Percentiles rank a stretch among this genome's conserved stretches.
phyloP scores from a whole-genome alignment of 768 basidiomycete genomes.

The Lactarius quietus region DNA sequence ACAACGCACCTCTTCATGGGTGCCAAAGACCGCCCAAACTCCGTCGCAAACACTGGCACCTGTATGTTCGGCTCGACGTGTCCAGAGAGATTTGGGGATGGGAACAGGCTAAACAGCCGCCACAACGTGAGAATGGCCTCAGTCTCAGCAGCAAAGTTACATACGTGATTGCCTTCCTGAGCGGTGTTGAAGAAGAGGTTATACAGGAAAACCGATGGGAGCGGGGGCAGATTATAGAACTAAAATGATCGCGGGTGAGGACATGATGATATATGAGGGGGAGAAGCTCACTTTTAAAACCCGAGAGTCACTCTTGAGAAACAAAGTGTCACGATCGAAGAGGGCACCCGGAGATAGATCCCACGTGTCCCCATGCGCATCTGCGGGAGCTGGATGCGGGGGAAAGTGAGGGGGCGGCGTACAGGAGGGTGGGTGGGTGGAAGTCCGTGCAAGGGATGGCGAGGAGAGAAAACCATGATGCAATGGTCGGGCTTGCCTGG shows the following conservation, averaged over 20 bases:
- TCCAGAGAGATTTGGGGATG: constrained; percentile 49
- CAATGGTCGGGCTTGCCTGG: not conserved
- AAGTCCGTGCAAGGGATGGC: not conserved
- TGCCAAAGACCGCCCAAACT: constrained; percentile 55
- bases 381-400: not conserved
- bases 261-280: not conserved
- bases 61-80: constrained; percentile 31
- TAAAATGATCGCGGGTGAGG: constrained; percentile 22
- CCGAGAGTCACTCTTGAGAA: constrained; percentile 10
- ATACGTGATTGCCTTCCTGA: constrained; percentile 4
- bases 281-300: constrained; percentile 15
- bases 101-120: constrained; percentile 7
- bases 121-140: not conserved
- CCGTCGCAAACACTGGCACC: constrained; percentile 32
- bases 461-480: not conserved
- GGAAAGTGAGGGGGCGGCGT: not conserved
- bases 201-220: constrained; percentile 38
- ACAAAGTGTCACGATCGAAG: constrained; percentile 14
- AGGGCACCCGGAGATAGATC: not conserved
- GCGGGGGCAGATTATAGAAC: constrained; percentile 41
- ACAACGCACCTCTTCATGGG: constrained; percentile 56
- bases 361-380: not conserved
- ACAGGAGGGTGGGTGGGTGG: not conserved
- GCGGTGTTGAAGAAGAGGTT: constrained; percentile 39
- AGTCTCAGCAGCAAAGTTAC: not conserved